Percentiles rank a stretch among this genome's conserved stretches.
phyloP scores from a whole-genome alignment of 2,329 filamentous ascomycete genomes.

The Ceratocystis harringtonii region DNA sequence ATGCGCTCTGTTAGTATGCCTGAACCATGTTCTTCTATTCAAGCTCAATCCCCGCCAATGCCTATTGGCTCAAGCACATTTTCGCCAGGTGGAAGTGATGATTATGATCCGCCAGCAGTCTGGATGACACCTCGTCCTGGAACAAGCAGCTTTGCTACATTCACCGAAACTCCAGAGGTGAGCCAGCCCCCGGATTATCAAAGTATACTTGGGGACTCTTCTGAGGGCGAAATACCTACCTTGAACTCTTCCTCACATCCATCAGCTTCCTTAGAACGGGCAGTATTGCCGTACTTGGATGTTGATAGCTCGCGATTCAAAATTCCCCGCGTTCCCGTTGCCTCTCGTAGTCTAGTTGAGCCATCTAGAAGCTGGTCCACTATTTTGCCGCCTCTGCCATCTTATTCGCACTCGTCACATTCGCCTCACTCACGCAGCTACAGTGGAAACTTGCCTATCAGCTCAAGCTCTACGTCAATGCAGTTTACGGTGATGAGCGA shows the following conservation, averaged over 20 bases:
- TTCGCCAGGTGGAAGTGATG: conserved; percentile 11
- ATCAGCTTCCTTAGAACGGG: neutral
- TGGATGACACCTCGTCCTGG: conserved; percentile 11
- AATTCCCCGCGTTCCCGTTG: conserved; percentile 1
- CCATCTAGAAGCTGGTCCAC: conserved; percentile 8
- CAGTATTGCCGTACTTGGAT: neutral
- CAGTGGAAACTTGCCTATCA: conserved; percentile 3
- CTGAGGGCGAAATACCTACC: neutral
- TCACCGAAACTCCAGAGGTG: neutral
- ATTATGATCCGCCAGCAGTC: conserved; percentile 15
- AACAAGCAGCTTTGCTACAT: neutral
- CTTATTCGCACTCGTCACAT: neutral
- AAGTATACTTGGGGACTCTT: neutral
- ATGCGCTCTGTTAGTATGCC: conserved; percentile 3
- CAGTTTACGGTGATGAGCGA: conserved; percentile 5
- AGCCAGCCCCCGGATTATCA: neutral
- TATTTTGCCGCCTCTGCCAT: conserved; percentile 2
- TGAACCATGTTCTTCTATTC: neutral
- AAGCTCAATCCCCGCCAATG: neutral
- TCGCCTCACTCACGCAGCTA: conserved; percentile 4
- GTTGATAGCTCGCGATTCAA: neutral
- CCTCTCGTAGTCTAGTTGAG: conserved; percentile 9
- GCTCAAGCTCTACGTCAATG: neutral
- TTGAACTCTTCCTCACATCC: neutral
- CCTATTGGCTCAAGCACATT: conserved; percentile 12